Base-by-base conservation (phyloP, 225 moss, liverwort and hornwort species). In the Rhytidiadelphus loreus region DNA sequence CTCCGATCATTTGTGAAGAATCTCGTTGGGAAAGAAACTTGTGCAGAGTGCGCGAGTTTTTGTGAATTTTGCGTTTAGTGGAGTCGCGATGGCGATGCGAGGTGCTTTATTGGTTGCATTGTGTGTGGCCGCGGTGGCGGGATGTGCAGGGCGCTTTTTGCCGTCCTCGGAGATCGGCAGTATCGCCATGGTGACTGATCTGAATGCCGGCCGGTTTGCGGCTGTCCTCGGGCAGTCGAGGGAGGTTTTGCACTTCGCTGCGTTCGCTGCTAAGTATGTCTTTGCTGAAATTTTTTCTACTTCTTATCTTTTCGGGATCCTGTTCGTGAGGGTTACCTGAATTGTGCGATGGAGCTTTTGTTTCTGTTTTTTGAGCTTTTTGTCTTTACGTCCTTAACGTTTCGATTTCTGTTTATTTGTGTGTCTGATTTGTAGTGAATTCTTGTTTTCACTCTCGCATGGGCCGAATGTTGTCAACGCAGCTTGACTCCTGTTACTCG, bases 181-280 rank as follows among this genome's bases (percentile, higher is more conserved):
- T 39, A 95, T 98, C 70, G 58, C 93, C 46, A 98, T 98, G 98
- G 95, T 98, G 64, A 97, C 96, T 17, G 94, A 95, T 80, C 46
- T 76, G 63, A 86, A 82, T 33, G 80, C 88, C 41, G 86, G 86
- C 15, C 85, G 85, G 59, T 92, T 94, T 41, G 71, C 90, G 41
- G 90, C 90, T 29, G 30, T 95, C 43, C 91, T 98, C 69, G 97
- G 98, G 23, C 82, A 90, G 53, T 91, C 94, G 48, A 86, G 56
- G 56, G 94, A 92, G 35, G 97, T 95, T 56, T 77, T 88, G 25
- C 91, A 91, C 70, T 98, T 98, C 64, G 91, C 93, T 68, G 85
- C 76, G 25, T 98, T 93, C 80, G 93, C 94, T 92, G 62, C 93
- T 52, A 85, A 94, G 96, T 97, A 95, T 50, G 96, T 93, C 41